Percentiles rank a stretch among this genome's conserved stretches.
Conservation (phyloP, 2,329 filamentous ascomycete genomes). For the Fusarium heterosporum region DNA sequence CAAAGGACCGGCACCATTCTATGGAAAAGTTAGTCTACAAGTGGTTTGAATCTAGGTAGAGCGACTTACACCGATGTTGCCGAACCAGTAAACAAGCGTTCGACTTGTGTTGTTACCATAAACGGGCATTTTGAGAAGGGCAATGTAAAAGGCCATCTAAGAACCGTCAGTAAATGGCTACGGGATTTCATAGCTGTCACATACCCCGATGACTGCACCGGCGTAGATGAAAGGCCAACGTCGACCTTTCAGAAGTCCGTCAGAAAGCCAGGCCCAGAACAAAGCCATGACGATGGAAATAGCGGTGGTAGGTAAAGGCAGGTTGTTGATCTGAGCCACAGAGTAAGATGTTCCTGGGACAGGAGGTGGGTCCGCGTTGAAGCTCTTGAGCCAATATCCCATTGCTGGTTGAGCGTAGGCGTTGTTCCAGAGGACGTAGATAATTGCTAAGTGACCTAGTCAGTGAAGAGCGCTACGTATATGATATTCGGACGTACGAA, state of each 20-base stretch:
- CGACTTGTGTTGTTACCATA: conserved; percentile 26
- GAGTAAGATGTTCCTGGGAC: conserved; percentile 5
- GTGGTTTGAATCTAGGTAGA: not conserved
- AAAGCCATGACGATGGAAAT: conserved; percentile 36
- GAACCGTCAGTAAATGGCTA: not conserved
- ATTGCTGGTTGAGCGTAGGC: not conserved
- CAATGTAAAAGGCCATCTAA: conserved; percentile 27
- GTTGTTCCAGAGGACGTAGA: conserved; percentile 15
- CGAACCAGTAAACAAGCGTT: conserved; percentile 39
- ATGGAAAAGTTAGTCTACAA: not conserved
- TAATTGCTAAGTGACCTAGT: not conserved
- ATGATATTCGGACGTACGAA: not conserved
- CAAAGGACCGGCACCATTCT: conserved; percentile 34
- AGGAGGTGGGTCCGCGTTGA: not conserved
- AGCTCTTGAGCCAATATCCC: conserved; percentile 19
- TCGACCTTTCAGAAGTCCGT: conserved; percentile 26
- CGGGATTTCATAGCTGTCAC: not conserved
- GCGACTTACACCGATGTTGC: conserved; percentile 37
- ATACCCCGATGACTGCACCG: conserved; percentile 29
- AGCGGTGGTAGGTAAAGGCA: conserved; percentile 30
- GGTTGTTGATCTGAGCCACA: conserved; percentile 7
- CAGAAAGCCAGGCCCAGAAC: conserved; percentile 37
- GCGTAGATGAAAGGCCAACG: conserved; percentile 38
- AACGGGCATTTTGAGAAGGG: conserved; percentile 30
- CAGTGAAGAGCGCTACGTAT: fast-evolving